A percentile compares a stretch with the other conserved stretches of the same genome.
phyloP scores from a whole-genome alignment of 768 basidiomycete species.

The Fomitopsis serialis region DNA sequence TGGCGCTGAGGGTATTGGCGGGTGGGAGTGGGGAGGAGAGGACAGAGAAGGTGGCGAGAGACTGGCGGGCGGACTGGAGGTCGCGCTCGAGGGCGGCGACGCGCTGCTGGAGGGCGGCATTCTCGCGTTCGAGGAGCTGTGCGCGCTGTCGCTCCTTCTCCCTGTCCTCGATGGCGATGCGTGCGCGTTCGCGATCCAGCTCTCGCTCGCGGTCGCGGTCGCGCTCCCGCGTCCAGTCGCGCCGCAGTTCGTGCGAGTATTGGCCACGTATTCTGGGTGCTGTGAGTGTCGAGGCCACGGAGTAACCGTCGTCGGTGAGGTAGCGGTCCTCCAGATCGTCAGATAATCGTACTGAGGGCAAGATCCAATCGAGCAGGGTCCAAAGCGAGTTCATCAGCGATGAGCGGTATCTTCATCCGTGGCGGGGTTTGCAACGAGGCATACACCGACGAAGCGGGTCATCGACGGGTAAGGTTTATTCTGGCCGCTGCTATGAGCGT shows the following conservation, averaged over 20 bases:
- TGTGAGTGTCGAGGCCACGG: slow-evolving; percentile 7
- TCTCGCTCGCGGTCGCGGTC: slow-evolving; percentile 10
- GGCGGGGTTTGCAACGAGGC: slow-evolving; percentile 10
- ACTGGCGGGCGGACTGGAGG: slow-evolving; percentile 12
- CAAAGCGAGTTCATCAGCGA: slow-evolving; percentile 24
- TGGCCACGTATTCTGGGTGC: slow-evolving; percentile 4
- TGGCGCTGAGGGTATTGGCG: not conserved
- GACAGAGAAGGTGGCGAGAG: slow-evolving; percentile 12
- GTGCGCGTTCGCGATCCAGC: slow-evolving; percentile 3
- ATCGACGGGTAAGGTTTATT: not conserved
- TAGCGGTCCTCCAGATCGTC: slow-evolving; percentile 23
- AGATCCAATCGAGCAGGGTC: slow-evolving; percentile 25
- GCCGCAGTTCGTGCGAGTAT: slow-evolving; percentile 1
- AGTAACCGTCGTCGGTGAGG: slow-evolving; percentile 12
- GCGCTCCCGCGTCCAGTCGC: slow-evolving; percentile 12
- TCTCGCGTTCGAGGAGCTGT: slow-evolving; percentile 21
- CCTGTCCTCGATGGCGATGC: slow-evolving; percentile 10
- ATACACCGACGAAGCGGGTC: slow-evolving; percentile 10
- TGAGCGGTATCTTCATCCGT: slow-evolving; percentile 11
- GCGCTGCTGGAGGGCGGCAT: slow-evolving; percentile 11
- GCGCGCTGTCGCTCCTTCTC: slow-evolving; percentile 16
- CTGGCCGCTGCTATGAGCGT: not conserved
- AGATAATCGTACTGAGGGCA: slow-evolving; percentile 23
- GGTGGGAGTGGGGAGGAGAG: slow-evolving; percentile 12
- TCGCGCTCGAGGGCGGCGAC: slow-evolving; percentile 15